These are phyloP conservation scores for Naganishia randhawae DNA, from an alignment of 768 basidiomycete species.

Conservation along the genomic window DNA sequence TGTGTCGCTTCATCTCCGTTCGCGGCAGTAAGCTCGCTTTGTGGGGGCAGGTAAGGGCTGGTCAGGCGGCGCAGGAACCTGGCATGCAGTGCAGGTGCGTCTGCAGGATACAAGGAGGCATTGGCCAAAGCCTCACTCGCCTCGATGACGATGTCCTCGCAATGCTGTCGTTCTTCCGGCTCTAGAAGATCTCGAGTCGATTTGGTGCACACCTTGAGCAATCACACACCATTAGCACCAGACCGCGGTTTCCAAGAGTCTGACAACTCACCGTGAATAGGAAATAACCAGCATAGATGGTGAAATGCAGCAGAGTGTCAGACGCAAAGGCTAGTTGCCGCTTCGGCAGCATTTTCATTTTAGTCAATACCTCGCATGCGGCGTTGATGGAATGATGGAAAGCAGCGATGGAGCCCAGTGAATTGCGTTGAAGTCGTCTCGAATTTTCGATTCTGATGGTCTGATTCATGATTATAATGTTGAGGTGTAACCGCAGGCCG, in stretches of 20 bases:
- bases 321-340: conserved; percentile 32
- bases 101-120: conserved; percentile 32
- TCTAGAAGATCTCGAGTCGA: conserved; percentile 28
- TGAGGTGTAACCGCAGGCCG: conserved; percentile 34
- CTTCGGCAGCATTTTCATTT: conserved; percentile 30
- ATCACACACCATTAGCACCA: conserved; percentile 22
- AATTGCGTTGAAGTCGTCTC: conserved; percentile 30
- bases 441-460: conserved; percentile 29
- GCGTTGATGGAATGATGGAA: conserved; percentile 36
- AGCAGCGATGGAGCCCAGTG: conserved; percentile 31
- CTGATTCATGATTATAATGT: conserved; percentile 37
- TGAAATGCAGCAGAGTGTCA: conserved; percentile 37
- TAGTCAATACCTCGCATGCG: conserved; percentile 31
- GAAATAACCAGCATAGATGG: conserved; percentile 36
- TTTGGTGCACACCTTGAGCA: conserved; percentile 25
- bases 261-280: conserved; percentile 31
- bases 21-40: neutral
- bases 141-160: conserved; percentile 33
- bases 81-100: conserved; percentile 36
- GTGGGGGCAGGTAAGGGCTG: conserved; percentile 11
- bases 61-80: conserved; percentile 31
- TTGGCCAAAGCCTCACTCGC: conserved; percentile 33
- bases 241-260: neutral
- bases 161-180: conserved; percentile 32
- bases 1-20: neutral